Evolutionary conservation across 306 rosid species (phyloP).

Genomic region (Inga leiocalycina): DNA sequence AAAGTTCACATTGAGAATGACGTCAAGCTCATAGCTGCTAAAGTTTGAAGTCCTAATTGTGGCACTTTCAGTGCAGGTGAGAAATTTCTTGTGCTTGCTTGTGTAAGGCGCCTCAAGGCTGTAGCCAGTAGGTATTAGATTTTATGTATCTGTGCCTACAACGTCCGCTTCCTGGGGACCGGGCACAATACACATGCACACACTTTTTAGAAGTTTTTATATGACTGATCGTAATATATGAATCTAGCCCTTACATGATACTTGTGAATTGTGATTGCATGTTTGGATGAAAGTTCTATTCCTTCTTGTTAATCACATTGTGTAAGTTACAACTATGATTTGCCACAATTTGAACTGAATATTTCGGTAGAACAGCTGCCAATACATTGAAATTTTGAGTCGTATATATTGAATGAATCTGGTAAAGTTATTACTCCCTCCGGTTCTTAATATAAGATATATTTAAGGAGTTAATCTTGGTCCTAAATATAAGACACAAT

Average conservation of each 20-base stretch:
- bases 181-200: not conserved
- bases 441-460: no score
- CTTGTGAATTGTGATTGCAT: not conserved
- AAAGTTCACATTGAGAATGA: slow-evolving; percentile 50
- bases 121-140: slow-evolving; percentile 49
- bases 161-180: no score
- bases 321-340: not conserved
- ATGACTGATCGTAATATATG: not conserved
- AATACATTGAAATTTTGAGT: not conserved
- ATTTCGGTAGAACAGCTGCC: not conserved
- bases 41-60: slow-evolving; percentile 30
- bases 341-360: not conserved
- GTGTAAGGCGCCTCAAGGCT: slow-evolving; percentile 59
- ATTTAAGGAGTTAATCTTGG: no score
- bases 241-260: not conserved
- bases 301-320: not conserved
- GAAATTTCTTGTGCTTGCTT: slow-evolving; percentile 42
- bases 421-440: not conserved
- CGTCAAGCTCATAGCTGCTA: slow-evolving; percentile 42
- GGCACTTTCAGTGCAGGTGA: slow-evolving; percentile 53
- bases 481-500: no score
- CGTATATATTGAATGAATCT: not conserved
- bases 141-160: not conserved
- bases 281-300: not conserved
- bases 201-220: not conserved